Evolutionary conservation across 345 rosid species (phyloP).

Genomic region (Arabis hirsuta): DNA sequence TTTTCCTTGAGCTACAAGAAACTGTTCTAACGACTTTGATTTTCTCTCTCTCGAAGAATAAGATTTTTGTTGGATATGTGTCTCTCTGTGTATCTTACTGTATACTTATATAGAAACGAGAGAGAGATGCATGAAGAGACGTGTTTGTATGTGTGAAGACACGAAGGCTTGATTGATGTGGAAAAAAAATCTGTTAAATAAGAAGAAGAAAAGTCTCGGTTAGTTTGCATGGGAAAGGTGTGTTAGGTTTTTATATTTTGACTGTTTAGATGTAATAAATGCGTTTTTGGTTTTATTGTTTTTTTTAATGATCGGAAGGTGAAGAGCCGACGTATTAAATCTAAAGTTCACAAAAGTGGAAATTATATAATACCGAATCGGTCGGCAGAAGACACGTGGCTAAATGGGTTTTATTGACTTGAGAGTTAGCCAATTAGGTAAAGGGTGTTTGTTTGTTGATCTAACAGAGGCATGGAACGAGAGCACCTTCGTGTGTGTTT

Average conservation of each 20-base stretch:
- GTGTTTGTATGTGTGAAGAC: slow-evolving; percentile 40
- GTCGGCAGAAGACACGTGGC: slow-evolving; percentile 28
- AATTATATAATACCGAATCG: slow-evolving; percentile 34
- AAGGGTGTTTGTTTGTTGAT: slow-evolving; percentile 38
- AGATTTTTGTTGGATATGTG: slow-evolving; percentile 12
- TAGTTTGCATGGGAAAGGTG: slow-evolving; percentile 45
- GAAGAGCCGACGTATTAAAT: slow-evolving; percentile 38
- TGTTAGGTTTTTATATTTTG: slow-evolving; percentile 45
- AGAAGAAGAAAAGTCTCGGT: slow-evolving; percentile 10
- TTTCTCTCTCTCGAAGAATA: not conserved
- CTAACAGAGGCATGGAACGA: slow-evolving; percentile 36
- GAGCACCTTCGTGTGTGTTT: slow-evolving; percentile 37
- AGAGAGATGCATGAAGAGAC: slow-evolving; percentile 36
- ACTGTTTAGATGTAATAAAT: slow-evolving; percentile 46
- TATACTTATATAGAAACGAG: slow-evolving; percentile 28
- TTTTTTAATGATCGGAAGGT: slow-evolving; percentile 29
- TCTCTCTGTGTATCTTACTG: not conserved
- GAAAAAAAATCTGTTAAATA: slow-evolving; percentile 9
- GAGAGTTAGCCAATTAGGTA: slow-evolving; percentile 27
- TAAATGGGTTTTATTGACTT: slow-evolving; percentile 29
- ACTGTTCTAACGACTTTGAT: not conserved
- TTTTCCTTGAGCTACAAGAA: slow-evolving; percentile 2
- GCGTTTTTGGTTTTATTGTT: slow-evolving; percentile 40
- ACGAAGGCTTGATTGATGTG: slow-evolving; percentile 30
- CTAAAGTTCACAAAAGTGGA: slow-evolving; percentile 32